phyloP scores from a whole-genome alignment of 805 yeast genomes.

The Ogataea saltuana region DNA sequence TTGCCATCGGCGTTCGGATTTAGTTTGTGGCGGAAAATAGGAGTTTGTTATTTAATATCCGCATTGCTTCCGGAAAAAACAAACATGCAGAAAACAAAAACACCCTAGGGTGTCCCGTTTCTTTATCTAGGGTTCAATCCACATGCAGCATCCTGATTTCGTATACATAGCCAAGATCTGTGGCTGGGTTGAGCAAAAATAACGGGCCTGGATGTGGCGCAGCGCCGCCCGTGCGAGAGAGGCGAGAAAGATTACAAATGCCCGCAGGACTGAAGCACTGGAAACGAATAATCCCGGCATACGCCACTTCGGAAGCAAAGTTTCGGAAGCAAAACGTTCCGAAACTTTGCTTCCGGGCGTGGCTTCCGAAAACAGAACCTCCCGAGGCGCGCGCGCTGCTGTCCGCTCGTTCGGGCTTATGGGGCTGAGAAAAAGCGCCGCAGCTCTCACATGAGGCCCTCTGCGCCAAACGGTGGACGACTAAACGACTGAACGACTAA shows the following conservation, averaged over 20 bases:
- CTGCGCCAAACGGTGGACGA: too few species aligned
- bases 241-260: not conserved
- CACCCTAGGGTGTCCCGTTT: not conserved
- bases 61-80: not conserved
- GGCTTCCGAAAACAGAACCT: not conserved
- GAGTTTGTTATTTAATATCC: not conserved
- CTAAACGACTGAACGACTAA: too few species aligned
- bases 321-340: slow-evolving; percentile 1
- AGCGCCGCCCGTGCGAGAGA: not conserved
- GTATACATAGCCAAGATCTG: too few species aligned
- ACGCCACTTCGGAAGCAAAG: not conserved
- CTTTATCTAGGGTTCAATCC: not conserved
- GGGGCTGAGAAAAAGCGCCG: not conserved
- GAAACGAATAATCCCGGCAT: too few species aligned
- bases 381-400: too few species aligned
- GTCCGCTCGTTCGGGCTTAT: too few species aligned
- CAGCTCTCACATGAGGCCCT: not conserved
- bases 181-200: too few species aligned
- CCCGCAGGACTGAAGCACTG: not conserved
- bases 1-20: too few species aligned
- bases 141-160: too few species aligned
- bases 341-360: not conserved
- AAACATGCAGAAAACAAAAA: not conserved
- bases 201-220: not conserved
- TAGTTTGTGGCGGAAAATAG: not conserved